Base-by-base conservation (phyloP, 1,284 basidiomycete genomes). In the Pascua guehoae region DNA sequence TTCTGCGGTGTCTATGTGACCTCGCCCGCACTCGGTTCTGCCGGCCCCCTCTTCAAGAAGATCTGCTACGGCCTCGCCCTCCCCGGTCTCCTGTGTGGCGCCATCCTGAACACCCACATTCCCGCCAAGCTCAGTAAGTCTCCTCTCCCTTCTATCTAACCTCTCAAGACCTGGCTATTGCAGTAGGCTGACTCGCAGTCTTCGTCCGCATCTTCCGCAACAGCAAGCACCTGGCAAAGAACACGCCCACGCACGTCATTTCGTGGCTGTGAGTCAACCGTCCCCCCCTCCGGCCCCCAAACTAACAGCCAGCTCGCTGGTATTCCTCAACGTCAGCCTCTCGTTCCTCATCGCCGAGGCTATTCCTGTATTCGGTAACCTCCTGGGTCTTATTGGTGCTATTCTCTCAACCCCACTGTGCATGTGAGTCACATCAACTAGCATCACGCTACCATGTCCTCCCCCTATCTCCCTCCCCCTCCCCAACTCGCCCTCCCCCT, bases 121-220 rank as follows among this genome's bases (percentile, higher is more conserved):
- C 80, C 83, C 7, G 82, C 83, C 32, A 86, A 86, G 67, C 80
- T 84, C 46, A 32, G 24, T 32, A 32, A 32, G 24, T 32, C 24
- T 32, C 24, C 24, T 7, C 3, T 32, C 24, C 7, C 24, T 32
- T 32, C 24, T 7, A 7, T 32, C 24, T 32, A 3, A 7, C 24
- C 7, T 3, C 7, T 32, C 24, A 32, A 32, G 24, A 4, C 24
- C 24, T 7, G n/a, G n/a, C n/a, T n/a, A n/a, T n/a, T n/a, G n/a
- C 24, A 32, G 3, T 32, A 32, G 24, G 7, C 24, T 32, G 24
- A 32, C 24, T 32, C 24, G 24, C 24, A 32, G 65, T 86, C 48
- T 86, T 87, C 65, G 79, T 87, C 54, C 80, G 85, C 11, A 62
- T 83, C 53, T 83, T 87, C 66, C 80, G 84, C n/a, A 78, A 80